Base-by-base conservation (phyloP, 805 yeast species). In the Dipodascus geniculatus region DNA sequence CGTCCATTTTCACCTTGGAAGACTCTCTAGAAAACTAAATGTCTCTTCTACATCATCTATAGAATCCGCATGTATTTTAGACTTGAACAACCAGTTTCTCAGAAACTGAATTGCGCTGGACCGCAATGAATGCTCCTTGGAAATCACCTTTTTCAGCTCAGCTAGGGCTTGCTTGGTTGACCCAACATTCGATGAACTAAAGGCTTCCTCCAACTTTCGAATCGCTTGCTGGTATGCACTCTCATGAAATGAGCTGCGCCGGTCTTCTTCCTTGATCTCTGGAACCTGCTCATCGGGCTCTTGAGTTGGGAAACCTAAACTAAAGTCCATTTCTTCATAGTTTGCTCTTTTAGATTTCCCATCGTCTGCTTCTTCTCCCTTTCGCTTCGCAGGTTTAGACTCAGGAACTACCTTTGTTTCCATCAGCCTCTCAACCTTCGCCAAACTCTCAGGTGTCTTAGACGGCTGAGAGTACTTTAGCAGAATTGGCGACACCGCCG, bases 401-500 rank as follows among this genome's bases (percentile, higher is more conserved):
- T 6, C 33, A 11, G 33, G 33, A 11, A 38, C 20, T 6, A 38
- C 8, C 19, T 38, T 14, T 4, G 44, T 38, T 38, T 14, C 44
- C 20, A 38, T 14, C 8, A 38, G 20, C 20, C 19, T 14, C 8
- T 38, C 44, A 38, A 38, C 28, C 23, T 60, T 35, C 14, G 52
- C 55, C 3, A 51, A 47, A 4, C 58, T 52, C 8, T 62, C 16
- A 2, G 56, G 54, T 9, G 54, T 56, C 2, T 58, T 56, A 2
- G 64, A 63, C 0, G 59, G 50, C 2, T 59, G 56, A 2, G 61
- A 63, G 2, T 53, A 56, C 28, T 55, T 49, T 6, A 62, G 49
- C 17, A 57, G 55, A 16, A 60, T 59, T 0, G 68, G 65, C 8
- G 67, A 53, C 17, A 63, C 65, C 1, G 17, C 71, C 65, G 50